Evolutionary conservation across 2,329 filamentous ascomycete species (phyloP), one percentile per base, ranked within the genome.

Genomic region (Fusarium sp.): DNA sequence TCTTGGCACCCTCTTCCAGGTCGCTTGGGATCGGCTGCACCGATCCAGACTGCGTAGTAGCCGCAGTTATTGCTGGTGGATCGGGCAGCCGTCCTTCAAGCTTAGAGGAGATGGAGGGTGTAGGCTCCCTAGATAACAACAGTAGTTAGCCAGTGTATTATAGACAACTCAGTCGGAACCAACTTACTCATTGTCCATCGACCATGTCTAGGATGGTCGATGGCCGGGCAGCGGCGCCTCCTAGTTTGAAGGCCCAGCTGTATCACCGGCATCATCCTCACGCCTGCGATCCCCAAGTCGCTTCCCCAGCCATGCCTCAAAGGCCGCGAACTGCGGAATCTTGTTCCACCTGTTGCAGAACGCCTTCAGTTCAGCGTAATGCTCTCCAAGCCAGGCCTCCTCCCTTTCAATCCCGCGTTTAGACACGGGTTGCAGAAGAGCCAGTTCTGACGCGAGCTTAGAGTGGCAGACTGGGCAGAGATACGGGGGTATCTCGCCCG

Each of bases 401-500:
- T 76, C 73, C 22, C 53, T 55, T 22, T 62, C 54, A 18, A 42
- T 36, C 5, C 31, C 30, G 6, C n/a, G 51, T 72, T 5, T 80
- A 58, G 57, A 81, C 77, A 33, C 50, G 48, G 4, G n/a, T 15
- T 42, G 38, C 7, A 53, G 36, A 12, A 42, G 38, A 1, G 47
- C 70, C 6, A 78, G 24, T 9, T 66, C 76, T 31, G 58, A 75
- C 5, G 81, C 76, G 3, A 91, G 63, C 78, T 92, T 92, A 12
- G 82, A 82, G 61, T 89, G 77, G 71, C 90, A 91, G 0, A 92
- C 83, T 0, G 87, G 88, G 71, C 90, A 92, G 7, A 91, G 74
- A 72, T 90, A 92, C 3, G 90, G 89, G 30, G 90, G 90, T 75
- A 92, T 90, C 45, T 90, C 81, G 6, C 85, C 82, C 75, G 92